phyloP scores from a whole-genome alignment of 2,329 filamentous ascomycete genomes.

The Colletotrichum sp. region DNA sequence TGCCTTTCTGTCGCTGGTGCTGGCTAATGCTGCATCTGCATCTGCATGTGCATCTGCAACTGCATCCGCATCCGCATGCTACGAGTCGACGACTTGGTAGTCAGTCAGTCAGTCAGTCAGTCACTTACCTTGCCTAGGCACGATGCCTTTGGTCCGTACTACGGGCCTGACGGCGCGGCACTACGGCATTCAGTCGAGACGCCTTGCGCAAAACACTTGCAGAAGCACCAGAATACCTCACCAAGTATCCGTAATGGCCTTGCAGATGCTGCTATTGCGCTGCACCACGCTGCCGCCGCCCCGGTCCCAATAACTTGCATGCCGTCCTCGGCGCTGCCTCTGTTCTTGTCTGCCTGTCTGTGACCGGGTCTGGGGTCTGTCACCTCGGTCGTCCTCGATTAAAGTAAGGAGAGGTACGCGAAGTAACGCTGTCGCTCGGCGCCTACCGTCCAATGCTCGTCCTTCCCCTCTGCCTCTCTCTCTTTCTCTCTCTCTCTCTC shows the following conservation, averaged over 20 bases:
- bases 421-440: conserved; percentile 20
- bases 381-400: conserved; percentile 13
- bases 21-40: not conserved
- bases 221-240: not conserved
- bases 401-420: conserved; percentile 11
- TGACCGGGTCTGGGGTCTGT: conserved; percentile 4
- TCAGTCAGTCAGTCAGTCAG: not conserved
- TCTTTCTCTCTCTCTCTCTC: not conserved
- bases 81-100: not conserved
- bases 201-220: not conserved
- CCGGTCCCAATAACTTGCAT: conserved; percentile 2
- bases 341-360: not conserved
- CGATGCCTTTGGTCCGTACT: not conserved
- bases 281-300: not conserved
- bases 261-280: not conserved
- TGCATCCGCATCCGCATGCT: not conserved
- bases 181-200: not conserved
- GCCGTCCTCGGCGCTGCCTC: not conserved
- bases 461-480: not conserved
- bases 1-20: not conserved
- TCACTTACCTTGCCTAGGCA: not conserved
- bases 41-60: not conserved
- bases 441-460: conserved; percentile 8
- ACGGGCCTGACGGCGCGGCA: not conserved
- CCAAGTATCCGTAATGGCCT: not conserved